These are phyloP conservation scores for Hylodesmum podocarpum DNA, from an alignment of 306 rosid species.

Conservation along the genomic window DNA sequence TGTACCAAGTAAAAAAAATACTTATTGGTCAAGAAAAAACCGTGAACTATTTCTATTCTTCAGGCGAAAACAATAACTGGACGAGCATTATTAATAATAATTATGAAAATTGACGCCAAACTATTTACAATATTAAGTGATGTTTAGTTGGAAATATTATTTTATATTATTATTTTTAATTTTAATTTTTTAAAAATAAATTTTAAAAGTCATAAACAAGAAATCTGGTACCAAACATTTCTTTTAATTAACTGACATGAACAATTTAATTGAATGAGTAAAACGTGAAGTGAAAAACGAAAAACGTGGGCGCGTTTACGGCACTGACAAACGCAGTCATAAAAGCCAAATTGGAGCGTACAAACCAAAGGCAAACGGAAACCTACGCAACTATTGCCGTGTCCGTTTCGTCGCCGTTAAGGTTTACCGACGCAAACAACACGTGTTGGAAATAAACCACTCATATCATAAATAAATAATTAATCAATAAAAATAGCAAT, in stretches of 20 bases:
- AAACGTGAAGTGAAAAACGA: neutral
- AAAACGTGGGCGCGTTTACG: slow-evolving; percentile 14
- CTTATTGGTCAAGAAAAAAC: too few species aligned
- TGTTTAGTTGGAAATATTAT: too few species aligned
- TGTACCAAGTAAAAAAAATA: too few species aligned
- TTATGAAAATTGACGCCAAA: too few species aligned
- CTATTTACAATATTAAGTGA: too few species aligned
- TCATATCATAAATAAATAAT: neutral
- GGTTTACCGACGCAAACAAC: slow-evolving; percentile 39
- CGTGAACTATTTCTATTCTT: too few species aligned
- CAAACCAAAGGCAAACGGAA: neutral
- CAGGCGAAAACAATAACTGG: too few species aligned
- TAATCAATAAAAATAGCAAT: neutral
- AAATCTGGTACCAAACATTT: too few species aligned
- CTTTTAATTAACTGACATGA: neutral
- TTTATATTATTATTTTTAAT: too few species aligned
- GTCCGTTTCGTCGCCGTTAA: slow-evolving; percentile 26
- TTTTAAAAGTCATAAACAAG: too few species aligned
- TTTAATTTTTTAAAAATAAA: too few species aligned
- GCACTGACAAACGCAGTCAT: slow-evolving; percentile 3
- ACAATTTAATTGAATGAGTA: neutral
- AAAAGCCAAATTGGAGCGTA: neutral
- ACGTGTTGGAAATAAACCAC: slow-evolving; percentile 49
- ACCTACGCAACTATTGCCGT: slow-evolving; percentile 22
- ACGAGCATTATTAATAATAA: too few species aligned